These are phyloP conservation scores for Globomyces sp. DNA, from an alignment of 371 early-diverging fungal genomes.

Conservation along the genomic window DNA sequence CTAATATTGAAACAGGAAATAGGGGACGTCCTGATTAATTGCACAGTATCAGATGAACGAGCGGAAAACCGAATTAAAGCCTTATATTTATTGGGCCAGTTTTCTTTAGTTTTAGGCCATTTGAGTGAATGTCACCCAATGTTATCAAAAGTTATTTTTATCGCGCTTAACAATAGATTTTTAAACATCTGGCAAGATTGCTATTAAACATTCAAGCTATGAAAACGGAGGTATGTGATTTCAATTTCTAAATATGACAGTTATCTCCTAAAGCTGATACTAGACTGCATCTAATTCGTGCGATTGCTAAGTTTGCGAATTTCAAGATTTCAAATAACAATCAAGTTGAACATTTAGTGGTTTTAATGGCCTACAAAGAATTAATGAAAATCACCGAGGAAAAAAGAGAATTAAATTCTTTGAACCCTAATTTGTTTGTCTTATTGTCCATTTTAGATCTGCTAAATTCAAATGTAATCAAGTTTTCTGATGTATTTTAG, in stretches of 20 bases:
- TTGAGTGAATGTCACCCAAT: slow-evolving; percentile 43
- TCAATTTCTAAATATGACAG: not conserved
- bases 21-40: slow-evolving; percentile 32
- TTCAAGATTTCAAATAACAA: slow-evolving; percentile 30
- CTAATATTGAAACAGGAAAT: not conserved
- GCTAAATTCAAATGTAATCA: slow-evolving; percentile 42
- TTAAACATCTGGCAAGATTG: slow-evolving; percentile 16
- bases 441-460: slow-evolving; percentile 39
- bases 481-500: slow-evolving; percentile 21
- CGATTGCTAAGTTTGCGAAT: slow-evolving; percentile 47
- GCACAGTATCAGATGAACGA: slow-evolving; percentile 47
- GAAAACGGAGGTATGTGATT: not conserved
- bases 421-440: slow-evolving; percentile 29
- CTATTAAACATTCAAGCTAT: slow-evolving; percentile 6
- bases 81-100: slow-evolving; percentile 45
- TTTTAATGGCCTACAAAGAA: slow-evolving; percentile 48
- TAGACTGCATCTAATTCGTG: slow-evolving; percentile 40
- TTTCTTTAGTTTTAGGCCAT: slow-evolving; percentile 40
- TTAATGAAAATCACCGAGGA: slow-evolving; percentile 27
- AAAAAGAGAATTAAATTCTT: slow-evolving; percentile 14
- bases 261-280: not conserved
- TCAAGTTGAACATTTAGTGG: slow-evolving; percentile 39
- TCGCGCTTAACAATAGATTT: slow-evolving; percentile 11
- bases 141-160: slow-evolving; percentile 37
- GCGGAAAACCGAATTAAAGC: slow-evolving; percentile 52